A percentile compares a stretch with the other conserved stretches of the same genome.
phyloP scores from a whole-genome alignment of 2,329 filamentous ascomycete species.

The Ophiostoma quercus region DNA sequence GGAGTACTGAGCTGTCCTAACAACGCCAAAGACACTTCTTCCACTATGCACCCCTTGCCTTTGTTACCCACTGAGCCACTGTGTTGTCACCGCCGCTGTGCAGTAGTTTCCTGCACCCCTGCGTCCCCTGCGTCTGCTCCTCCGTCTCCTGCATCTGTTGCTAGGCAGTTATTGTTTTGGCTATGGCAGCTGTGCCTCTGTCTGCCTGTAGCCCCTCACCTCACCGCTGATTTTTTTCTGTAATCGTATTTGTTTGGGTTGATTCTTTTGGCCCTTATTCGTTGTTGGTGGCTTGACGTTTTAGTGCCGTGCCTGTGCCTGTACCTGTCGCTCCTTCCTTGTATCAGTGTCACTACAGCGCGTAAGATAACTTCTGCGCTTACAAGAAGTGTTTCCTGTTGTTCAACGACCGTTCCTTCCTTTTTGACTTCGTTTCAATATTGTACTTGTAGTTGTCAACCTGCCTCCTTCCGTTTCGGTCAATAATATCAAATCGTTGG shows the following conservation, averaged over 20 bases:
- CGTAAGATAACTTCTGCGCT: neutral
- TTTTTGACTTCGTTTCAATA: neutral
- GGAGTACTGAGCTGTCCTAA: neutral
- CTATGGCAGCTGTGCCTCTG: neutral
- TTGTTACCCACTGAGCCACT: neutral
- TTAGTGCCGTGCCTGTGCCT: neutral
- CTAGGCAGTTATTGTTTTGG: neutral
- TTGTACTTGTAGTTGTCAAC: neutral
- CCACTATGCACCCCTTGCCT: neutral
- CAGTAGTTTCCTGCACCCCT: constrained; percentile 16
- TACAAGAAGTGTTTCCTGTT: neutral
- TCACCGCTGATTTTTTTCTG: neutral
- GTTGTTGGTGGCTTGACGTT: neutral
- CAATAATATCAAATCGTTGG: neutral
- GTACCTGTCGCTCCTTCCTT: constrained; percentile 5
- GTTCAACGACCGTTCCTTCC: neutral
- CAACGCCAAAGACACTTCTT: neutral
- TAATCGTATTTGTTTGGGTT: neutral
- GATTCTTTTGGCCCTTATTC: neutral
- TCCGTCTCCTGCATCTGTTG: neutral
- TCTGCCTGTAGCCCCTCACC: neutral
- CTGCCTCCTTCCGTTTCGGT: neutral
- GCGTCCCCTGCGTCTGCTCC: neutral
- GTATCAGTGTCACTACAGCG: neutral
- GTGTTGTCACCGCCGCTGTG: neutral